phyloP scores from a whole-genome alignment of 257 asterid species.

The Nicotiana otophora region DNA sequence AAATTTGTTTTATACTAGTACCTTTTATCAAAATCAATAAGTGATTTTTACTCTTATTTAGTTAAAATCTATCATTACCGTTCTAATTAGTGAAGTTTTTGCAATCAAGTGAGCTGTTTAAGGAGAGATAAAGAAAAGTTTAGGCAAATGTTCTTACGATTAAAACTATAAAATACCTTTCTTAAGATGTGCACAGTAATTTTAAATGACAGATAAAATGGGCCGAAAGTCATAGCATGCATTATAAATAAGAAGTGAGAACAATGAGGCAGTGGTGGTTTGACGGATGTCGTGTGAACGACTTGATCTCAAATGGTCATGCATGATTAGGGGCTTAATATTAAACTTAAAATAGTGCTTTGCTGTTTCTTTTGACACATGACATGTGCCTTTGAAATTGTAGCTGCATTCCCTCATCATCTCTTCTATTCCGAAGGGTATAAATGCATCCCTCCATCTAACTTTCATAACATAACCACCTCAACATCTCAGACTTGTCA shows the following conservation, averaged over 20 bases:
- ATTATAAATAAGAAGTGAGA: background rate
- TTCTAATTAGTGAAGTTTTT: background rate
- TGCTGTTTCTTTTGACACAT: background rate
- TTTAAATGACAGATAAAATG: too few relatives aligned
- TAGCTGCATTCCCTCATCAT: background rate
- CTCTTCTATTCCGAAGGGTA: background rate
- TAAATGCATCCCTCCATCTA: background rate
- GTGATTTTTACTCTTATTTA: background rate
- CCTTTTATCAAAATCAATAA: too few relatives aligned
- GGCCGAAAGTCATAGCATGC: background rate
- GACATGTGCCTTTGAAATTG: background rate
- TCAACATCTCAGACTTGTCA: background rate
- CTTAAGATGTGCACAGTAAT: background rate
- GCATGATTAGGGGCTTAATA: background rate
- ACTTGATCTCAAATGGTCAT: background rate
- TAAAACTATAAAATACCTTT: too few relatives aligned
- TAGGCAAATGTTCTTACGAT: background rate
- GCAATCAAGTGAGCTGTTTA: background rate
- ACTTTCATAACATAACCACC: background rate
- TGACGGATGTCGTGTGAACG: background rate
- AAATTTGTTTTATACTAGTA: background rate
- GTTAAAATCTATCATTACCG: background rate
- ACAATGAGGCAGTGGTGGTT: background rate
- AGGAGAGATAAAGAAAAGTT: too few relatives aligned
- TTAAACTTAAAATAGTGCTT: background rate